These are phyloP conservation scores for Apiospora malaysiana DNA, from an alignment of 2,329 filamentous ascomycete species.

Conservation along the genomic window DNA sequence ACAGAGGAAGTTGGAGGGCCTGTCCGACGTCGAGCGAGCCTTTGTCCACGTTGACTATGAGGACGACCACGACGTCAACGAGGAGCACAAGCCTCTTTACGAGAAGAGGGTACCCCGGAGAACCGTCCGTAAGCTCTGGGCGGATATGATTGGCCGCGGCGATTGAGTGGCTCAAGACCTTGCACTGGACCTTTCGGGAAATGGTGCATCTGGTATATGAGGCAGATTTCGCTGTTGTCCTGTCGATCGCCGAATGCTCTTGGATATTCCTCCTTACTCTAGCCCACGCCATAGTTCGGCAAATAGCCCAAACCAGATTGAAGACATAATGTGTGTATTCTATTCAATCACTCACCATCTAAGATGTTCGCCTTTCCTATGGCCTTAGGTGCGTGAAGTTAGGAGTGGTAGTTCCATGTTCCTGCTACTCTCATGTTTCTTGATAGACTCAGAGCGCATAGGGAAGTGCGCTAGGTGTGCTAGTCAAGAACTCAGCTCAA, in stretches of 20 bases:
- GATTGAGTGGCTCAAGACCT: neutral
- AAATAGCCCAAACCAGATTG: too few species aligned
- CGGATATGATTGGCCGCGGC: conserved; percentile 5
- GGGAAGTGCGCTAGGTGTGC: too few species aligned
- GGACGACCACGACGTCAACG: conserved; percentile 46
- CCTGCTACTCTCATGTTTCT: too few species aligned
- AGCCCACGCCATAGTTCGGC: neutral
- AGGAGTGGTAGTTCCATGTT: too few species aligned
- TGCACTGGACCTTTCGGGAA: neutral
- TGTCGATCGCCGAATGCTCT: neutral
- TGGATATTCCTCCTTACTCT: neutral
- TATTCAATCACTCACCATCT: neutral
- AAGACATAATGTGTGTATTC: neutral
- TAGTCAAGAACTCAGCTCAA: too few species aligned
- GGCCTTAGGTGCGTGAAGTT: too few species aligned
- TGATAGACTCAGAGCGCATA: too few species aligned
- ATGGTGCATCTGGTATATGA: neutral
- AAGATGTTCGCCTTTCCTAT: neutral
- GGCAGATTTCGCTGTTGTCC: neutral
- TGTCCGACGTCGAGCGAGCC: conserved; percentile 47
- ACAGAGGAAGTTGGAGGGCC: conserved; percentile 63
- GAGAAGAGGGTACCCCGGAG: conserved; percentile 40
- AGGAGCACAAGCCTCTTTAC: conserved; percentile 51
- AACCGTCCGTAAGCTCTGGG: conserved; percentile 29
- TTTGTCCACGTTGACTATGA: conserved; percentile 55